Conservation (phyloP, 2,329 filamentous ascomycete species). For the Colletotrichum sansevieriae region DNA sequence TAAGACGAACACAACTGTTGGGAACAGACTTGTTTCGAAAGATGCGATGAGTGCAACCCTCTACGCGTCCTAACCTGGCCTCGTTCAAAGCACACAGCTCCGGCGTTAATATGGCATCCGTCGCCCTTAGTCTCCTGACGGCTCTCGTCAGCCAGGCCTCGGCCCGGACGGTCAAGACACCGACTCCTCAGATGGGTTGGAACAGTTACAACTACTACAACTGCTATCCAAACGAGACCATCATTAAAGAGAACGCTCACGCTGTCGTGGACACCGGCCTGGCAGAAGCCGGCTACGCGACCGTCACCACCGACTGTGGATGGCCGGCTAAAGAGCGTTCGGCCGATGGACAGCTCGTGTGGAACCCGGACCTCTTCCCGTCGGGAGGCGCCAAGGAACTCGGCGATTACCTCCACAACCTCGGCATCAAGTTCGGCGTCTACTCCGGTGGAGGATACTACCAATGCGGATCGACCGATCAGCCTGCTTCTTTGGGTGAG, state of each 20-base stretch:
- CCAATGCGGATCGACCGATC: constrained; percentile 57
- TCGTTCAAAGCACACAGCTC: not conserved
- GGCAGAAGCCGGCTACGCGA: constrained; percentile 65
- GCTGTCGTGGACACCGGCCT: constrained; percentile 66
- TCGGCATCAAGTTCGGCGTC: constrained; percentile 65
- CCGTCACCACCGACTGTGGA: constrained; percentile 70
- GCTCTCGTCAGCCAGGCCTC: constrained; percentile 20
- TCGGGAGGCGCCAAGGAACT: constrained; percentile 60
- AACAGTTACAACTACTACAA: constrained; percentile 71
- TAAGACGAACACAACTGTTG: constrained; percentile 10
- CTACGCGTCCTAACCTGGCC: not conserved
- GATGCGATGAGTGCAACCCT: not conserved
- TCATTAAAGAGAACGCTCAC: constrained; percentile 64
- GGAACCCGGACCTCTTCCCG: constrained; percentile 64
- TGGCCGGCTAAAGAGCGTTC: constrained; percentile 61
- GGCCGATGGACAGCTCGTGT: constrained; percentile 60
- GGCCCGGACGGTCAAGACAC: constrained; percentile 44
- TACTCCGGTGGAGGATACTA: constrained; percentile 64
- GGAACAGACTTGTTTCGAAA: not conserved
- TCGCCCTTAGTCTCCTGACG: constrained; percentile 23
- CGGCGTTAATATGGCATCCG: constrained; percentile 17
- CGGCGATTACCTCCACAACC: constrained; percentile 61
- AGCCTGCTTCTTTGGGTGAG: constrained; percentile 59
- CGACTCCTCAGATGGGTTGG: constrained; percentile 64
- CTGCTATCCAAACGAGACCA: constrained; percentile 62